Base-by-base conservation (phyloP, 116 monocot genomes). In the Papilionanthe hybrid region DNA sequence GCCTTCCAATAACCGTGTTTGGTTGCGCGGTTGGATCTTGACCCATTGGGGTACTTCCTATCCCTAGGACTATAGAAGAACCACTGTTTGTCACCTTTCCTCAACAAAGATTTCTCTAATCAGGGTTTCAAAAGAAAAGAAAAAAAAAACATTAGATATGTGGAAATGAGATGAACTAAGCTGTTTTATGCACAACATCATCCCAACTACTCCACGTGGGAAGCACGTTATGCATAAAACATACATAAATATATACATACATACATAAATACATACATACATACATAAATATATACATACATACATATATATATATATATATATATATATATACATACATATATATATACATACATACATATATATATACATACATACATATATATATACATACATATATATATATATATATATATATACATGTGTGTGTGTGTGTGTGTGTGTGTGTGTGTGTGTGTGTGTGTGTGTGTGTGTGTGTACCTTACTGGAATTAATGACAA, bases 81-180 rank as follows among this genome's bases (percentile, higher is more conserved):
- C 96, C 96, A 96, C 79, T 96, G 96, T 83, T 86, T 90, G 80
- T 96, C 96, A 5, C 96, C 89, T 20, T 48, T 96, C 80, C 87
- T 86, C 80, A 93, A 41, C 53, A 88, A 27, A 3, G 96, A 93
- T 86, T 86, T 90, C 13, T 85, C 96, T 96, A 85, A 82, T 83
- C 7, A 76, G 18, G 50, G 29, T 9, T 65, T 53, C 5, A 53
- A 72, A 37, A 18, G 42, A 47, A 5, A 2, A n/a, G n/a, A n/a
- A 30, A 20, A 22, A 47, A 4, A 48, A 9, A 15, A 48, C 55
- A 79, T 65, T 22, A 50, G 45, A 28, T n/a, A 73, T 17, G 5
- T n/a, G 1, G 44, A 73, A 7, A 69, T n/a, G 13, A 69, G 13
- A 32, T 69, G 23, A 68, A 37, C 69, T 13, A 37, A 60, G 60